Base-by-base conservation (phyloP, 768 basidiomycete species). In the Boletus coccyginus region DNA sequence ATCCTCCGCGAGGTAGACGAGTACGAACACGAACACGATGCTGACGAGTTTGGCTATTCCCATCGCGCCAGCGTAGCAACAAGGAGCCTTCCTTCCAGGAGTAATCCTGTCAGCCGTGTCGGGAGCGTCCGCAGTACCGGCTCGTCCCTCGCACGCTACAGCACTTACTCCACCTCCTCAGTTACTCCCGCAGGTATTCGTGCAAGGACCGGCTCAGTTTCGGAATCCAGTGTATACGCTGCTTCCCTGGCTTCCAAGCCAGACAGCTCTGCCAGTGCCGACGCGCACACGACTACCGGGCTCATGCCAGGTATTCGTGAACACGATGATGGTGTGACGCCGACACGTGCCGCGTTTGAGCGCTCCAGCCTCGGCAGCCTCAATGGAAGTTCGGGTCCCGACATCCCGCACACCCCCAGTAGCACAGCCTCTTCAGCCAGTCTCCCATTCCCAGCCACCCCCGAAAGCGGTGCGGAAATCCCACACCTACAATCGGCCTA, bases 1-100 rank as follows among this genome's bases (percentile, higher is more conserved):
- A 45, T 71, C 55, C 70, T 74, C 21, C 70, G 69, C 45, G 67
- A 72, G 35, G 61, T 40, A 11, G 69, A 71, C 47, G 72, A 72
- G 50, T 27, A 24, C 21, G 63, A 61, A 10, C 10, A 19, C 14
- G 54, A 35, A 16, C 21, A 33, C 17, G 43, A 55, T 1, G 27
- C 43, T 8, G 64, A 68, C 40, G 72, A 73, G 7, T 68, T 73
- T 31, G 71, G 70, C 3, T 31, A 42, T n/a, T 35, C 56, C 4
- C 41, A 36, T 19, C 68, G 57, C 14, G 46, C 48, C 43, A 56
- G 55, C 44, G 5, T 58, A 0, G 59, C 56, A 47, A 52, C 61
- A 3, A 53, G 59, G 46, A 69, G 67, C 9, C 63, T 69, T 36
- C 67, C 66, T 0, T 59, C 60, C 14, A 68, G 63, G 41, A 68